Conservation (phyloP, 129 eudicot genomes). For the Scalesia atractyloides region DNA sequence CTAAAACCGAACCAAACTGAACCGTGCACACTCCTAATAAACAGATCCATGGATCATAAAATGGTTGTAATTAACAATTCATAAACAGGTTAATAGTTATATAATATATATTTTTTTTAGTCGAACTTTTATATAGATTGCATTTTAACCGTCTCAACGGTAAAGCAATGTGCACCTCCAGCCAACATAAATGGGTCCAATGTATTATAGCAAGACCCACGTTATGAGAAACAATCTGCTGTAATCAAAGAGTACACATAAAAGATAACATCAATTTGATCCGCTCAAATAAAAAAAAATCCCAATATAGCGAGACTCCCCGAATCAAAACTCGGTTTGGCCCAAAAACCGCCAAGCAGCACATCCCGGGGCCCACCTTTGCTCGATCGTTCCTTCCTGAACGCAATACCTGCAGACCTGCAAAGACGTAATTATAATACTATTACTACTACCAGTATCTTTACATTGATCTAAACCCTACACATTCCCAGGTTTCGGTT, state of each 20-base stretch:
- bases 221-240: conserved; percentile 10
- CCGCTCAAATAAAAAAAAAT: conserved; percentile 30
- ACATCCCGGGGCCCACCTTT: conserved; percentile 38
- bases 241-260: conserved; percentile 14
- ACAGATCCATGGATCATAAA: too few relatives aligned
- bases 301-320: conserved; percentile 14
- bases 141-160: too few relatives aligned
- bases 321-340: conserved; percentile 26
- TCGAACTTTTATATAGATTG: too few relatives aligned
- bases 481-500: conserved; percentile 35
- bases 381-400: conserved; percentile 43
- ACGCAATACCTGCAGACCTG: conserved; percentile 80
- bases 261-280: neutral
- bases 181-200: conserved; percentile 10
- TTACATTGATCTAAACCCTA: conserved; percentile 48
- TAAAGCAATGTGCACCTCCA: too few relatives aligned
- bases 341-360: conserved; percentile 45
- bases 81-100: too few relatives aligned
- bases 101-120: too few relatives aligned
- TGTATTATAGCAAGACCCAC: neutral
- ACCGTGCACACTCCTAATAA: too few relatives aligned
- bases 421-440: conserved; percentile 72
- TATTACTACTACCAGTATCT: conserved; percentile 51
- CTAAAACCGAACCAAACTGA: too few relatives aligned
- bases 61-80: too few relatives aligned